A percentile compares a stretch with the other conserved stretches of the same genome.
These are phyloP conservation scores for Taxillus chinensis DNA, from an alignment of 164 flowering plant genomes.

Conservation along the genomic window DNA sequence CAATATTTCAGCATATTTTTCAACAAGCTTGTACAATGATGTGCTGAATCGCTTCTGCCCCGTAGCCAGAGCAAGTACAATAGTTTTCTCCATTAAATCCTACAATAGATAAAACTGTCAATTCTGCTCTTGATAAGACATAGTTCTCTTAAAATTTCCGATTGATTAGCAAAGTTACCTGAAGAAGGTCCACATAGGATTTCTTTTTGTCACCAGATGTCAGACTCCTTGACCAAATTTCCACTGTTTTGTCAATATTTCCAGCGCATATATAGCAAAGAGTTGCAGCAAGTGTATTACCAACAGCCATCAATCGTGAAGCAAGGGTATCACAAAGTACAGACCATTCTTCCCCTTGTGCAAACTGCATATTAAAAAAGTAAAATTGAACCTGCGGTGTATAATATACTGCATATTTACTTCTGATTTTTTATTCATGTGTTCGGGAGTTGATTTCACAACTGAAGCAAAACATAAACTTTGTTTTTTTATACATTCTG, in stretches of 20 bases:
- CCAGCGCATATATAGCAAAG: conserved; percentile 95
- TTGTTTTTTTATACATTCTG: too few relatives aligned
- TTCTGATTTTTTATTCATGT: neutral
- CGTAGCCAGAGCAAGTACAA: conserved; percentile 81
- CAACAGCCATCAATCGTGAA: conserved; percentile 61
- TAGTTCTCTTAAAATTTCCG: neutral
- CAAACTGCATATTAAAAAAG: conserved; percentile 42
- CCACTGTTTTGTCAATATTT: conserved; percentile 85
- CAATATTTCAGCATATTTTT: conserved; percentile 90
- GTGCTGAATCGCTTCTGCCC: conserved; percentile 82
- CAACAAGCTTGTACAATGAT: conserved; percentile 75
- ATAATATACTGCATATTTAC: neutral
- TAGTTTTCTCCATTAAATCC: conserved; percentile 98
- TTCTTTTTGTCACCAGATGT: conserved; percentile 49
- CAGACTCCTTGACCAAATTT: conserved; percentile 78
- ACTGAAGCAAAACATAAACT: too few relatives aligned
- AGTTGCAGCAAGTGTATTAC: conserved; percentile 81
- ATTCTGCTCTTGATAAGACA: neutral
- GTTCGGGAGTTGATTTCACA: too few relatives aligned
- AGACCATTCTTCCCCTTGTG: conserved; percentile 78
- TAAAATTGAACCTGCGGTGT: neutral
- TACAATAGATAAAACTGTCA: conserved; percentile 13
- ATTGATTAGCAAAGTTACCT: conserved; percentile 34
- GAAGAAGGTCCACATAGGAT: conserved; percentile 80
- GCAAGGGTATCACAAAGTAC: conserved; percentile 77